A percentile compares a stretch with the other conserved stretches of the same genome.
Conservation (phyloP, 768 basidiomycete species). For the Boletus speciosus region DNA sequence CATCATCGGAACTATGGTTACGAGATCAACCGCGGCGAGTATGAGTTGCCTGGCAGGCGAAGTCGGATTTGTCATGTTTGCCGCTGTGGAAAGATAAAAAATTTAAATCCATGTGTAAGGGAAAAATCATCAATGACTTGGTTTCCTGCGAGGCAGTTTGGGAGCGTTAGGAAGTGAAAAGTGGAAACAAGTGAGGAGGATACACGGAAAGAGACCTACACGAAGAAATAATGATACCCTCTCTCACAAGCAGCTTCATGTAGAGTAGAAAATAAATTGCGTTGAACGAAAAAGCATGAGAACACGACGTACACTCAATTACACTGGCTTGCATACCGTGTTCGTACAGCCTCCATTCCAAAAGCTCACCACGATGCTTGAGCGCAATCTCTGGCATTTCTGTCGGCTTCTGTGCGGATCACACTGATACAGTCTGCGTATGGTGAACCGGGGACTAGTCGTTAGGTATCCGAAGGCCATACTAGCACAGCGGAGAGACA, state of each 20-base stretch:
- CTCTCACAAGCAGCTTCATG: background rate
- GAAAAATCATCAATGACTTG: background rate
- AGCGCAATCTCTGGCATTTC: background rate
- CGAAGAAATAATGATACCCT: background rate
- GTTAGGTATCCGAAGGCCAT: background rate
- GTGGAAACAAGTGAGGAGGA: background rate
- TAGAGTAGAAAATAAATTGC: background rate
- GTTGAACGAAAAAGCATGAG: background rate
- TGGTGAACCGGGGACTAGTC: background rate
- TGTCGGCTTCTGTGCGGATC: background rate
- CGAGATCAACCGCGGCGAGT: background rate
- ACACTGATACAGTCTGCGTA: background rate
- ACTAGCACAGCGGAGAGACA: background rate
- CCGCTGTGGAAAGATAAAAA: background rate
- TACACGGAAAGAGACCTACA: background rate
- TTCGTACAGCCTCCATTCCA: background rate
- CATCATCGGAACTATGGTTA: background rate
- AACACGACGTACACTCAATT: background rate
- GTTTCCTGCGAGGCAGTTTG: background rate
- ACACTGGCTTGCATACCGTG: background rate
- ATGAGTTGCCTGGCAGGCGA: background rate
- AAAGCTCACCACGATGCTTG: background rate
- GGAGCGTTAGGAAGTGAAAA: background rate
- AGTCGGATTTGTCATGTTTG: background rate
- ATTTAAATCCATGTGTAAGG: background rate